phyloP scores from a whole-genome alignment of 2,329 filamentous ascomycete species.

The Monosporascus sp. region DNA sequence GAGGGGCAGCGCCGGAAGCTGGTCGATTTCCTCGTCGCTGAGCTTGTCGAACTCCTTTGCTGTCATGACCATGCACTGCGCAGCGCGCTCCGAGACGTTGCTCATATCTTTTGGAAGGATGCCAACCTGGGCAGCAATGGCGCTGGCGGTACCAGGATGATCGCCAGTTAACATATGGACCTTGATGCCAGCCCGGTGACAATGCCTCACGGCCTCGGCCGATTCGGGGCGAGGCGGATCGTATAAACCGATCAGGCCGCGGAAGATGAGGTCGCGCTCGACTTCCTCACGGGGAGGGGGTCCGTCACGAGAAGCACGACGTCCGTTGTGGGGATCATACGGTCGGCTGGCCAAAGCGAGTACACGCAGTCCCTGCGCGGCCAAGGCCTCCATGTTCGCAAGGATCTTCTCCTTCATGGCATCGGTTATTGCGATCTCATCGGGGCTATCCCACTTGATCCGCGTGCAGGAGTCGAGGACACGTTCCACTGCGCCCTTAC shows the following conservation, averaged over 20 bases:
- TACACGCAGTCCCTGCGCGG: constrained; percentile 54
- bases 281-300: constrained; percentile 45
- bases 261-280: constrained; percentile 57
- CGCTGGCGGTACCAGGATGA: constrained; percentile 50
- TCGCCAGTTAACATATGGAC: constrained; percentile 60
- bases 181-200: constrained; percentile 48
- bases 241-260: constrained; percentile 64
- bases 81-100: constrained; percentile 31
- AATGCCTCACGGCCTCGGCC: constrained; percentile 44
- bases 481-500: constrained; percentile 63
- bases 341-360: constrained; percentile 52
- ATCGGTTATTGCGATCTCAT: constrained; percentile 36
- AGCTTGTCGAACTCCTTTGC: constrained; percentile 55
- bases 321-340: constrained; percentile 23
- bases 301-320: constrained; percentile 36
- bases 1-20: constrained; percentile 50
- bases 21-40: constrained; percentile 53
- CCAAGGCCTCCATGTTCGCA: constrained; percentile 58
- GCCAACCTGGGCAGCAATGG: constrained; percentile 53
- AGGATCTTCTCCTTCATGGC: constrained; percentile 47
- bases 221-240: constrained; percentile 60
- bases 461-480: constrained; percentile 57
- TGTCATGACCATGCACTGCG: constrained; percentile 49
- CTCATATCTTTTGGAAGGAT: constrained; percentile 56
- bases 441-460: constrained; percentile 26